phyloP scores from a whole-genome alignment of 2,329 filamentous ascomycete genomes.

The Xylaria polymorpha region DNA sequence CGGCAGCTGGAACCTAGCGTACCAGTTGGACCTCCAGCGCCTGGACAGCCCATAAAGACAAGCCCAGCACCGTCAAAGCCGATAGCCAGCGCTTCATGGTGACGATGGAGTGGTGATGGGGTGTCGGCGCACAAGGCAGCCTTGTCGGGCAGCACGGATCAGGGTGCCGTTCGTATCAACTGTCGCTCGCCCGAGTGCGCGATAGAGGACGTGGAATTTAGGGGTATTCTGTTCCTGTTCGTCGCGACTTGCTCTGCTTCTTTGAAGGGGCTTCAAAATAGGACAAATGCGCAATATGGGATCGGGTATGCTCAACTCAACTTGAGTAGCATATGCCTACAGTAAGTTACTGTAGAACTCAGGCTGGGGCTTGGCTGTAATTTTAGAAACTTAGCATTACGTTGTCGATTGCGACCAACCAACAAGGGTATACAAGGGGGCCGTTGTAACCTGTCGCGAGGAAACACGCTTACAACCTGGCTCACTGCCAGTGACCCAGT shows the following conservation, averaged over 20 bases:
- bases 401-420: slow-evolving; percentile 19
- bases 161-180: slow-evolving; percentile 34
- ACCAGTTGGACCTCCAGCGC: slow-evolving; percentile 71
- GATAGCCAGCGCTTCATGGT: slow-evolving; percentile 68
- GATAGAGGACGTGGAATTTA: slow-evolving; percentile 6
- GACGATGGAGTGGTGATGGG: slow-evolving; percentile 38
- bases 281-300: slow-evolving; percentile 20
- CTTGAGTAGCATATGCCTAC: slow-evolving; percentile 13
- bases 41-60: slow-evolving; percentile 64
- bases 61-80: slow-evolving; percentile 62
- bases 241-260: not conserved
- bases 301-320: slow-evolving; percentile 17
- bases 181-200: slow-evolving; percentile 6
- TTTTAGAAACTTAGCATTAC: slow-evolving; percentile 32
- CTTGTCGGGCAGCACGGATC: slow-evolving; percentile 44
- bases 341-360: not conserved
- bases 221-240: not conserved
- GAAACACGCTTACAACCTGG: not conserved
- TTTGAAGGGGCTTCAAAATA: slow-evolving; percentile 13
- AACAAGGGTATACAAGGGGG: not conserved
- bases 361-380: slow-evolving; percentile 26
- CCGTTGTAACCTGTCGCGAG: not conserved
- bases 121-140: slow-evolving; percentile 47
- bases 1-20: slow-evolving; percentile 43
- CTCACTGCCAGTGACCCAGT: not conserved